Conservation (phyloP, 2,329 filamentous ascomycete species). For the Fusarium algeriense region DNA sequence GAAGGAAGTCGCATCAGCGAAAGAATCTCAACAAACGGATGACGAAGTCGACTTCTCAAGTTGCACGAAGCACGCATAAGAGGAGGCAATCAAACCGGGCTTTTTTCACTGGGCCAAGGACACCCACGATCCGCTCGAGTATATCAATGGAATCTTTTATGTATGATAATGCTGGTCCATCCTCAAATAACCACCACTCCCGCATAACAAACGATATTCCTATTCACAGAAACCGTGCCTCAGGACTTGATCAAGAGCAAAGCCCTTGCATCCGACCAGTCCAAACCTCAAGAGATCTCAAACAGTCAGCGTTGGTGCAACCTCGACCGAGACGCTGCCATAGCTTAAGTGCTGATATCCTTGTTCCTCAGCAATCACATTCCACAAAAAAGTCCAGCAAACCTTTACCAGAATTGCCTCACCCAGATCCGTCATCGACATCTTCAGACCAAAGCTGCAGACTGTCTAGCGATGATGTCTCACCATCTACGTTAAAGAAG, state of each 20-base stretch:
- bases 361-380: slow-evolving; percentile 13
- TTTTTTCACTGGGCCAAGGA: slow-evolving; percentile 30
- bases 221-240: neutral
- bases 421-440: slow-evolving; percentile 1
- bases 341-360: slow-evolving; percentile 26
- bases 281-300: slow-evolving; percentile 15
- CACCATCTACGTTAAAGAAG: neutral
- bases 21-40: neutral
- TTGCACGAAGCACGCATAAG: neutral
- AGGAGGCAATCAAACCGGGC: slow-evolving; percentile 2
- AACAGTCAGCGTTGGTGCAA: slow-evolving; percentile 1
- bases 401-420: slow-evolving; percentile 23
- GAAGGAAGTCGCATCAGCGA: slow-evolving; percentile 1
- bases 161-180: neutral
- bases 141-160: neutral
- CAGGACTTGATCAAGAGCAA: neutral
- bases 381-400: neutral
- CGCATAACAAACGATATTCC: neutral
- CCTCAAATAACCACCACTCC: neutral
- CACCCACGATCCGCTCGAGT: slow-evolving; percentile 1
- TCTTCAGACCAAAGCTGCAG: slow-evolving; percentile 15
- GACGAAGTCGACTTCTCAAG: neutral
- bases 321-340: slow-evolving; percentile 28
- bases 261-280: slow-evolving; percentile 2
- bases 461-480: neutral